A percentile compares a stretch with the other conserved stretches of the same genome.
Conservation (phyloP, 179 eudicot genomes). For the Spinacia oleracea region DNA sequence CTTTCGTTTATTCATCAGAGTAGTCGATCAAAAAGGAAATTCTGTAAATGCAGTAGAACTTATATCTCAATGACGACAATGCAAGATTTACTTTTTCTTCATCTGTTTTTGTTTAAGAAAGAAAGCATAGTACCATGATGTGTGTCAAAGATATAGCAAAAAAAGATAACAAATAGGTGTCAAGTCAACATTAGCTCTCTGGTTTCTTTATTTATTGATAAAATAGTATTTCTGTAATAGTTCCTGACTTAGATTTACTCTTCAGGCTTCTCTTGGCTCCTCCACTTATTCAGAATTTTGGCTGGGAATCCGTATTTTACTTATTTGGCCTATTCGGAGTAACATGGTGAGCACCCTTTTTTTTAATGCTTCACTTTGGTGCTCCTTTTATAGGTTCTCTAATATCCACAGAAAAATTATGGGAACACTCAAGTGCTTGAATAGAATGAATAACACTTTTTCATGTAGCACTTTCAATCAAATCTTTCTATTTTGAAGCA, state of each 20-base stretch:
- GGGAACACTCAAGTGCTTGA: neutral
- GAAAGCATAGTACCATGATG: neutral
- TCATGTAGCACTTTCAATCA: neutral
- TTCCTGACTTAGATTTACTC: conserved; percentile 15
- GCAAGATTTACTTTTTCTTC: neutral
- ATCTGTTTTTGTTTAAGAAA: neutral
- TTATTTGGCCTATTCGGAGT: conserved; percentile 80
- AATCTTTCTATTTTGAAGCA: neutral
- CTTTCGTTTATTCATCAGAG: neutral
- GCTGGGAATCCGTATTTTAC: conserved; percentile 98
- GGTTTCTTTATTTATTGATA: neutral
- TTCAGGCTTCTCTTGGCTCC: conserved; percentile 97
- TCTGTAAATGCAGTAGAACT: neutral
- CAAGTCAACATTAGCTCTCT: neutral
- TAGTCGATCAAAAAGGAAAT: neutral
- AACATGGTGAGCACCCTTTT: conserved; percentile 67
- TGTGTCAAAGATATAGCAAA: neutral
- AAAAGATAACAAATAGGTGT: neutral
- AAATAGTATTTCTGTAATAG: neutral
- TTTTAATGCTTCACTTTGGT: neutral
- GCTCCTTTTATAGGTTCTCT: neutral
- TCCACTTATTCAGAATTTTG: conserved; percentile 79
- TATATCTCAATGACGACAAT: neutral
- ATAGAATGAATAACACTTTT: neutral
- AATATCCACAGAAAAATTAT: neutral